Conservation (phyloP, 73 alveolate genomes). For the Stentor coeruleus region DNA sequence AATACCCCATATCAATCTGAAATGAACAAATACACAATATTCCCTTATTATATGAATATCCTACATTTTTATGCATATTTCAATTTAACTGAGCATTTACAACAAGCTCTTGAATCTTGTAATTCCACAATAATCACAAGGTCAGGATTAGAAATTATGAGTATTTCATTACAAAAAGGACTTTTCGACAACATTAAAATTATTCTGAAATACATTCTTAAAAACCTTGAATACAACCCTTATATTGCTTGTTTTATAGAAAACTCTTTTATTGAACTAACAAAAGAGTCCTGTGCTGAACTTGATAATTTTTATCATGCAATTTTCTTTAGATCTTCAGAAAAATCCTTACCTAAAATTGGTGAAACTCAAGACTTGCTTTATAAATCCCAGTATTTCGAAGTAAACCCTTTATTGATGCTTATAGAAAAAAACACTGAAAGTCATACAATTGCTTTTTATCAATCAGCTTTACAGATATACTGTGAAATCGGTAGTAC, state of each 20-base stretch:
- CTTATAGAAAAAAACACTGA: not conserved
- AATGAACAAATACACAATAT: not conserved
- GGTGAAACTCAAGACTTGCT: not conserved
- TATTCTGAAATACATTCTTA: not conserved
- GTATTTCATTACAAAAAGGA: not conserved
- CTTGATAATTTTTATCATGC: not conserved
- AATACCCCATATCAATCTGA: not conserved
- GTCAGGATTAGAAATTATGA: not conserved
- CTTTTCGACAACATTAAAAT: not conserved
- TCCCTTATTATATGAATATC: not conserved
- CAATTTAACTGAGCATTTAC: not conserved
- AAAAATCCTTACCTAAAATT: not conserved
- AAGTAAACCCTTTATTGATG: not conserved
- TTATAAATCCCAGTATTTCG: not conserved
- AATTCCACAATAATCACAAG: not conserved
- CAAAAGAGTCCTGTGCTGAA: not conserved
- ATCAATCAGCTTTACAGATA: not conserved
- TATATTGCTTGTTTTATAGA: not conserved
- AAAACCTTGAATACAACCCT: not conserved
- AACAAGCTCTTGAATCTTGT: not conserved
- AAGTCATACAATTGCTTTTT: not conserved
- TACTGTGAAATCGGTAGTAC: not conserved
- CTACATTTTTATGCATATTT: not conserved
- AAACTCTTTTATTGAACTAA: too few species aligned
- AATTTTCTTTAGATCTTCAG: not conserved